Evolutionary conservation across 2,329 filamentous ascomycete genomes (phyloP).

Genomic region (Domatiomyces globalis): DNA sequence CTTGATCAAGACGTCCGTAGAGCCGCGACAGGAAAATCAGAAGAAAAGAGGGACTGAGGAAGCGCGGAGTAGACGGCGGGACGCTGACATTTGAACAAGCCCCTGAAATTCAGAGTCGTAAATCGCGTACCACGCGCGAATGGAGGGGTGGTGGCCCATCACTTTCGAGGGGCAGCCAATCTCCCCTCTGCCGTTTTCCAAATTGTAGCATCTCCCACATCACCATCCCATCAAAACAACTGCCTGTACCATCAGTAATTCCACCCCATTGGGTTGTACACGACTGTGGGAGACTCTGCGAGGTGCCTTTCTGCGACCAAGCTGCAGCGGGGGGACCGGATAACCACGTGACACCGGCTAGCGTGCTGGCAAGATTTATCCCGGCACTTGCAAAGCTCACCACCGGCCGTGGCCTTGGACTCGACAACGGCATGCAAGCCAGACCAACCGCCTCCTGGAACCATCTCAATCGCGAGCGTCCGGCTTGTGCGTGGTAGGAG

Average conservation of each 20-base stretch:
- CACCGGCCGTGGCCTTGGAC: background rate
- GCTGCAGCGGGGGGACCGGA: background rate
- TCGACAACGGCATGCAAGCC: conserved; percentile 12
- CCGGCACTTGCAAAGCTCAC: background rate
- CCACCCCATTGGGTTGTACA: background rate
- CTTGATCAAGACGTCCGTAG: too few relatives aligned
- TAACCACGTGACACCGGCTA: background rate
- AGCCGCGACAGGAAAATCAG: background rate
- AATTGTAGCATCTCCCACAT: background rate
- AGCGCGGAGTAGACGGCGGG: background rate
- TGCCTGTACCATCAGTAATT: background rate
- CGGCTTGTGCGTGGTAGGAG: conserved; percentile 18
- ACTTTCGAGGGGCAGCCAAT: background rate
- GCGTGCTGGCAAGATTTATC: background rate
- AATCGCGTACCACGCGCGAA: background rate
- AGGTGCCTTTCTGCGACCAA: background rate
- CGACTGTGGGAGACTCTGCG: background rate
- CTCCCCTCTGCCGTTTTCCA: background rate
- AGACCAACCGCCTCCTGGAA: conserved; percentile 8
- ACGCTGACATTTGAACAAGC: background rate
- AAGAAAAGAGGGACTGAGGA: background rate
- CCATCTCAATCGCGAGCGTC: conserved; percentile 18
- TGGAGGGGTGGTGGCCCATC: background rate
- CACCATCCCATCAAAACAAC: background rate
- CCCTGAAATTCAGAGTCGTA: background rate